A percentile compares a stretch with the other conserved stretches of the same genome.
Evolutionary conservation across 257 asterid genomes (phyloP).

Genomic region (Ajuga chamaepitys): DNA sequence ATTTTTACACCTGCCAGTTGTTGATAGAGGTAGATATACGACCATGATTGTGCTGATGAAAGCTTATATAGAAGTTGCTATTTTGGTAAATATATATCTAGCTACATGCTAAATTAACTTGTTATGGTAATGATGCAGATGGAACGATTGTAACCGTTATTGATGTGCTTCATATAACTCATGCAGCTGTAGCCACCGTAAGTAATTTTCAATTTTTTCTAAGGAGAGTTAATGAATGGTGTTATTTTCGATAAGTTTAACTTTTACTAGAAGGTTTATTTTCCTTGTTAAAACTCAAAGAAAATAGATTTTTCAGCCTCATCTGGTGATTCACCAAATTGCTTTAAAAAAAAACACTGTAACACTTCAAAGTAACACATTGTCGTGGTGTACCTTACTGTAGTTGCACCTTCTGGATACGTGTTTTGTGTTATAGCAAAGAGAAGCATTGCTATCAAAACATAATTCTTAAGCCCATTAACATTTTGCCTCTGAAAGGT

Average conservation of each 20-base stretch:
- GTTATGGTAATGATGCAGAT: slow-evolving; percentile 36
- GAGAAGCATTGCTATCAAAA: neutral
- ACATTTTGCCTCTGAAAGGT: too few relatives aligned
- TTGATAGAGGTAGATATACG: slow-evolving; percentile 60
- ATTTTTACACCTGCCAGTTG: slow-evolving; percentile 87
- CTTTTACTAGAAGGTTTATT: too few relatives aligned
- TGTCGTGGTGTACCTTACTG: too few relatives aligned
- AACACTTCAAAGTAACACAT: too few relatives aligned
- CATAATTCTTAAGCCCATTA: neutral
- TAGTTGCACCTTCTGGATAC: too few relatives aligned
- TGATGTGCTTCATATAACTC: slow-evolving; percentile 91
- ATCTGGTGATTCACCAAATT: too few relatives aligned
- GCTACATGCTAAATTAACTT: neutral
- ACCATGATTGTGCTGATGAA: neutral
- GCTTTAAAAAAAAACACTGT: too few relatives aligned
- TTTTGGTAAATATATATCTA: neutral
- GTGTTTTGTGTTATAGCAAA: neutral
- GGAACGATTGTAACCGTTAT: slow-evolving; percentile 74
- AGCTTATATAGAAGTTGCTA: neutral
- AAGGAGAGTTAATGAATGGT: neutral
- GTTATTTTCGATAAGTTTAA: neutral
- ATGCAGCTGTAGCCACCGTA: slow-evolving; percentile 90
- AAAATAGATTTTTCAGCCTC: too few relatives aligned
- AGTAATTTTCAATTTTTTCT: slow-evolving; percentile 23
- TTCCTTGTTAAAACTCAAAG: too few relatives aligned